Base-by-base conservation (phyloP, 2,329 filamentous ascomycete genomes). In the Hypoxylon sp. region DNA sequence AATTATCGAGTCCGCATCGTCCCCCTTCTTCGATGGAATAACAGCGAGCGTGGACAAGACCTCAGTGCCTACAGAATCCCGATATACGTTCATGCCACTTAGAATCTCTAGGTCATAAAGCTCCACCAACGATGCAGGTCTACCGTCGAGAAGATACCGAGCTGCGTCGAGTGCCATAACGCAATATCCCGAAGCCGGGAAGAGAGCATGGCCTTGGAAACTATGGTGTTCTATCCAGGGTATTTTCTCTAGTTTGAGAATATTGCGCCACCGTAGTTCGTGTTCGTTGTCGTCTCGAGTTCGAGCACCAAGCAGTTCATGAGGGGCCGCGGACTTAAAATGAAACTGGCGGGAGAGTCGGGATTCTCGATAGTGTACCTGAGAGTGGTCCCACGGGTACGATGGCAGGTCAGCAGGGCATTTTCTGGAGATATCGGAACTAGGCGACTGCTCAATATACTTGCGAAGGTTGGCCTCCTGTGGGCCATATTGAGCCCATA, bases 331-430 rank as follows among this genome's bases (percentile, higher is more conserved):
- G 0, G 67, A 53, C 75, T 76, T 73, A 2, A 73, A 73, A 21
- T 81, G 78, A 62, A 80, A 79, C 25, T 83, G 78, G 14, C 79
- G 79, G 17, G 81, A 82, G 4, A 84, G 70, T 3, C 83, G 78
- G 14, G 82, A 81, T 63, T 85, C 81, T 21, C 80, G 77, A 76
- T 81, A 84, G 67, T 82, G 78, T 0, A 70, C 62, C 25, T 79
- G 78, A 1, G 79, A 78, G 69, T 86, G 83, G 46, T 86, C 82
- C 82, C 84, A 87, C 0, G 81, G 79, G 61, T 87, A 87, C 0
- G 72, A 62, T 0, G 85, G 84, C 0, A 83, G 61, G 36, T 77
- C 65, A 1, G 48, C 19, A 4, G 79, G 62, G 9, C 61, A 65
- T n/a, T 46, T 60, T 17, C 32, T 17, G 14, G 64, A 21, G 6